Conservation (phyloP, 176 grass and related monocot species). For the Musa acuminata region DNA sequence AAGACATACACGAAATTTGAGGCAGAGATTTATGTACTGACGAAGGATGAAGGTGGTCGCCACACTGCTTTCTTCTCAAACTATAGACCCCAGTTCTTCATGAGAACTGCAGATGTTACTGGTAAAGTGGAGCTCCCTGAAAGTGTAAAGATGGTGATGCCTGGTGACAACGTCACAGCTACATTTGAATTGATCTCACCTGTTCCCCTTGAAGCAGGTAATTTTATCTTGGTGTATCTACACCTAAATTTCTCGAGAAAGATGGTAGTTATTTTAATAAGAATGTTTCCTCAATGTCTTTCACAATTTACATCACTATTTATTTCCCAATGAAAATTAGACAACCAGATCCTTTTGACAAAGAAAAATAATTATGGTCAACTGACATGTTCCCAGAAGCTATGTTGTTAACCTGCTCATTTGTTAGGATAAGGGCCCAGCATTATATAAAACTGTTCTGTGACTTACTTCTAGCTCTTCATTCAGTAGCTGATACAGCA, state of each 20-base stretch:
- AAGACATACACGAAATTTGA: constrained; percentile 88
- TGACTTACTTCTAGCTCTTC: too few relatives aligned
- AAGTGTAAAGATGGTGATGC: constrained; percentile 75
- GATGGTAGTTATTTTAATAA: neutral
- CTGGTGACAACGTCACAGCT: constrained; percentile 83
- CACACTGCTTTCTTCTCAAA: constrained; percentile 79
- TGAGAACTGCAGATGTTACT: constrained; percentile 87
- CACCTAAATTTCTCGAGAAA: neutral
- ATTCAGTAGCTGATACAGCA: too few relatives aligned
- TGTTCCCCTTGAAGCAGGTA: constrained; percentile 91
- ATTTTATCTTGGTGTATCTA: neutral
- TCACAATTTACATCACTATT: too few relatives aligned
- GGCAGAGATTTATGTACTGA: constrained; percentile 80
- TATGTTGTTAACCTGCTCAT: too few relatives aligned
- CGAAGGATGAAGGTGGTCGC: constrained; percentile 93
- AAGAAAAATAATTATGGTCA: too few relatives aligned
- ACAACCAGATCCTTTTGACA: too few relatives aligned
- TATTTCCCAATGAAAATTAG: too few relatives aligned
- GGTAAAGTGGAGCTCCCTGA: constrained; percentile 64
- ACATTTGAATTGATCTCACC: constrained; percentile 68
- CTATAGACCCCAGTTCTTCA: constrained; percentile 94
- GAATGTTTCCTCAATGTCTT: neutral
- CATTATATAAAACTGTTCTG: too few relatives aligned
- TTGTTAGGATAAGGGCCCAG: too few relatives aligned
- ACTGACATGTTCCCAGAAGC: too few relatives aligned